Evolutionary conservation across 169 alveolate species (phyloP), one percentile per base, ranked within the genome.

Genomic region (Plasmodium blacklocki): DNA sequence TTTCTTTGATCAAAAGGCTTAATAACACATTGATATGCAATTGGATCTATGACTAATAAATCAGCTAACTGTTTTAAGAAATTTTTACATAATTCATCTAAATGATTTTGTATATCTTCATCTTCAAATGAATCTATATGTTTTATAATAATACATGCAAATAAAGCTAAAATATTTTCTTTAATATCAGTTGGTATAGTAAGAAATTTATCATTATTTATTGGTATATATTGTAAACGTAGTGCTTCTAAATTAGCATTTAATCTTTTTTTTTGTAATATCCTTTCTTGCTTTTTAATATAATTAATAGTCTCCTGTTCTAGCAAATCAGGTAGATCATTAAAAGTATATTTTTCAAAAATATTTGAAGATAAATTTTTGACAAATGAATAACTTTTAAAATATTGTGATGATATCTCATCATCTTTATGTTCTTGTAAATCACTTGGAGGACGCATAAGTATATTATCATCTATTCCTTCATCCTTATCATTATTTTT

Each of bases 171-270:
- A 52, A 80, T 80, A 29, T 80, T 80, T 80, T 80, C 90, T 29
- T 70, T 68, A 54, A 80, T 68, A 54, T 49, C 83, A 54, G 58
- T 80, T 43, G 90, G 90, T 5, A 80, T 68, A 52, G 19, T 68
- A 39, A 23, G 52, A 80, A 80, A 80, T 29, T 80, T 80, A 19
- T 80, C 83, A 80, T 80, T 80, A 52, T 68, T 80, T 39, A 80
- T 80, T 23, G 90, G 90, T 67, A 80, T 80, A 62, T 80, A 80
- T 50, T 80, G 90, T 62, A 80, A 80, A 23, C 90, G 64, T 9
- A 80, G 62, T 9, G 90, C 90, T 60, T 80, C 90, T 63, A 80
- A 80, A 80, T 80, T 80, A 9, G 90, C 90, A 63, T 80, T 68
- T 43, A 70, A 15, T 43, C 83, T 80, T 49, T 68, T 80, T 56